These are phyloP conservation scores for Collybiopsis confluens DNA, from an alignment of 768 basidiomycete species.

Conservation along the genomic window DNA sequence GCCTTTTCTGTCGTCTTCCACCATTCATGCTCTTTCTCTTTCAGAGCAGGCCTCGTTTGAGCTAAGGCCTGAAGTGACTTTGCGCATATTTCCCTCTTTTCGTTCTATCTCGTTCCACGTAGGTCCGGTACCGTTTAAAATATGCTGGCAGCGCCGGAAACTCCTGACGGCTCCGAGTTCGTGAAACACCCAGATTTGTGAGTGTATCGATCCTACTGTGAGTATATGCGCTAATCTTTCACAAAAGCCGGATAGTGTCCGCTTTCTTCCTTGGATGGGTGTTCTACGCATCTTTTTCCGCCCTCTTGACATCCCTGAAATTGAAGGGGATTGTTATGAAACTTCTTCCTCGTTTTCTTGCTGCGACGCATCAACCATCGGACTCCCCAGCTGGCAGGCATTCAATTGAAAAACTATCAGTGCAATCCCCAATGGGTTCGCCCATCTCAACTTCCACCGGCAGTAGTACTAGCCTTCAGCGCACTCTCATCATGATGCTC, in stretches of 20 bases:
- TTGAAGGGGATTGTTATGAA: conserved; percentile 13
- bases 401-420: neutral
- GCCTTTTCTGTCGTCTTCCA: neutral
- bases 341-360: conserved; percentile 22
- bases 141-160: conserved; percentile 1
- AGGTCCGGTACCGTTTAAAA: neutral
- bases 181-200: conserved; percentile 2
- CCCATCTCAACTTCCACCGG: neutral
- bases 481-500: conserved; percentile 16
- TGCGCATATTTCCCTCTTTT: neutral
- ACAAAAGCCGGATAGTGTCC: conserved; percentile 28
- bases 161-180: neutral
- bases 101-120: neutral
- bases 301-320: neutral
- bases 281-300: conserved; percentile 13
- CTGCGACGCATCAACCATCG: conserved; percentile 13
- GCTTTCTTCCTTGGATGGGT: conserved; percentile 39
- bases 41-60: neutral
- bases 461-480: neutral
- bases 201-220: neutral
- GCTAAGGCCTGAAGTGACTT: neutral
- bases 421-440: neutral
- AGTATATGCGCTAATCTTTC: neutral
- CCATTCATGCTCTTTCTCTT: neutral
- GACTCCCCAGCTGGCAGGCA: neutral